A percentile compares a stretch with the other conserved stretches of the same genome.
phyloP scores from a whole-genome alignment of 2,329 filamentous ascomycete species.

The Colletotrichum aenigma region DNA sequence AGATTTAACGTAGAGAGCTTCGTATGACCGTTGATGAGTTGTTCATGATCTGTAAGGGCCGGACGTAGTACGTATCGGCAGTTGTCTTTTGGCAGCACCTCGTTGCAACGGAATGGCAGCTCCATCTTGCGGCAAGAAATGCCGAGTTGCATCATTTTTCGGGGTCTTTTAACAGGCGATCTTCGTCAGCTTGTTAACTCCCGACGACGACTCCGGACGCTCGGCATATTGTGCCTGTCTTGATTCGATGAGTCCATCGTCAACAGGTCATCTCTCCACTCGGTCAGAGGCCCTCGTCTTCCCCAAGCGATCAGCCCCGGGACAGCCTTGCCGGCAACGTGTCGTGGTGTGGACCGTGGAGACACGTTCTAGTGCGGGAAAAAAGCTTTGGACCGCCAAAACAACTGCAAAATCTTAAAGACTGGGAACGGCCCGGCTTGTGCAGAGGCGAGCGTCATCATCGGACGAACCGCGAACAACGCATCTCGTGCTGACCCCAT shows the following conservation, averaged over 20 bases:
- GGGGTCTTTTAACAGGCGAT: background rate
- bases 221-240: background rate
- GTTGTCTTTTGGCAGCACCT: background rate
- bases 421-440: constrained; percentile 4
- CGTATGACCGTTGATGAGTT: background rate
- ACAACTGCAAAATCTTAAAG: constrained; percentile 5
- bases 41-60: background rate
- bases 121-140: background rate
- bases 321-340: constrained; percentile 8
- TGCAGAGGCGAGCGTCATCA: background rate
- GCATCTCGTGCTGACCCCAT: background rate
- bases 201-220: background rate
- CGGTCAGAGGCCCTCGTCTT: background rate
- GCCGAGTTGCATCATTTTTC: background rate
- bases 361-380: background rate
- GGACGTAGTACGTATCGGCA: background rate
- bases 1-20: background rate
- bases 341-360: constrained; percentile 5
- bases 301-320: constrained; percentile 10
- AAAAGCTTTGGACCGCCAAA: background rate
- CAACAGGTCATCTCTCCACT: background rate
- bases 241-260: background rate
- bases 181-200: background rate
- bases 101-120: background rate
- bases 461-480: constrained; percentile 14